Base-by-base conservation (phyloP, 306 rosid species). In the Gynostemma pentaphyllum region DNA sequence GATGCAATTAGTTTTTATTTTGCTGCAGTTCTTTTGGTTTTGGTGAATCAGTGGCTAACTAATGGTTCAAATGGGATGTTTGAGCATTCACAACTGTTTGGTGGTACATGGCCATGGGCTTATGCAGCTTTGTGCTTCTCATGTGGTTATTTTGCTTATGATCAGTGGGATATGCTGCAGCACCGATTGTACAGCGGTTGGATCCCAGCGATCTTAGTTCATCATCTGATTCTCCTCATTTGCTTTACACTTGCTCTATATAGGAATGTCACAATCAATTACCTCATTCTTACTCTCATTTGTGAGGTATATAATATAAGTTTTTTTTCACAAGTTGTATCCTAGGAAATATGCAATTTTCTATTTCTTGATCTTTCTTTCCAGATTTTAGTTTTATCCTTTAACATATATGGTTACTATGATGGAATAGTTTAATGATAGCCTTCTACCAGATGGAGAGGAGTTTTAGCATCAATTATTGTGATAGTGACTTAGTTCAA, bases 111-210 rank as follows among this genome's bases (percentile, higher is more conserved):
- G 96, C 83, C 90, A 5, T 79, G 99, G 96, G 95, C 90, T 9
- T 80, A 81, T 78, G 79, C 81, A 30, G 88, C 96, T 44, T 45
- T 92, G 83, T 84, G 95, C 78, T 82, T 92, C 79, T 92, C 96
- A n/a, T 84, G 95, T 56, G 99, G 96, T 68, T 92, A 92, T 80
- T 92, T 92, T 79, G 99, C 99, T 26, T 88, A 88, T 71, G 99
- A 86, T 73, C 99, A 92, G 76, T 88, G 84, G 88, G 96, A 88
- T 76, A 92, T 92, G 99, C 87, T 92, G 71, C 82, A 18, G 18
- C 71, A 76, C 59, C 74, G 80, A 65, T 72, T 88, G 9, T 88
- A 92, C 68, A 84, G 29, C 68, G 95, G 96, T 44, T 81, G 84
- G 83, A 76, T 92, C 45, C 96, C 96, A 52, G 74, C 96, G 53